Conservation (phyloP, 768 basidiomycete genomes). For the Boletus bicolor region DNA sequence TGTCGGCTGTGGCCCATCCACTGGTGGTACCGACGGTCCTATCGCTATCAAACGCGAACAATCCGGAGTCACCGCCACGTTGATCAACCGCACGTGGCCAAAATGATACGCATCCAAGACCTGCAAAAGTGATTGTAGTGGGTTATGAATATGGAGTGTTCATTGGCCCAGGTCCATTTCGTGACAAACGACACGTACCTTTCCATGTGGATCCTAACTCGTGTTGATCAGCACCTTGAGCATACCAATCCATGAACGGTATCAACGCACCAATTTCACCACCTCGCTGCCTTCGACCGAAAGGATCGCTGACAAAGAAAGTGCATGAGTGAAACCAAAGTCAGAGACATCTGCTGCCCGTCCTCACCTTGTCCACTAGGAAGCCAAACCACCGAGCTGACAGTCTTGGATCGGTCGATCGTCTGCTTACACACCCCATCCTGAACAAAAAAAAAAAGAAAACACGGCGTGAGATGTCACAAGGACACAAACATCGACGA, state of each 20-base stretch:
- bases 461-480: background rate
- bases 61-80: conserved; percentile 48
- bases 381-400: conserved; percentile 50
- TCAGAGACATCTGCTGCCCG: background rate
- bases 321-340: background rate
- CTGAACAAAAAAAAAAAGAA: conserved; percentile 21
- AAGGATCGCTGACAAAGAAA: conserved; percentile 38
- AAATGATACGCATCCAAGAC: conserved; percentile 42
- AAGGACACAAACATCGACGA: background rate
- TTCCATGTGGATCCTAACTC: conserved; percentile 41
- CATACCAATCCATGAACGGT: background rate
- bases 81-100: conserved; percentile 44
- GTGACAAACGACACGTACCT: conserved; percentile 19
- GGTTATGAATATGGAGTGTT: background rate
- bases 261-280: conserved; percentile 38
- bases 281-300: conserved; percentile 50
- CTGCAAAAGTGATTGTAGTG: conserved; percentile 10
- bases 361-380: conserved; percentile 44
- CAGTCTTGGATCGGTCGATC: conserved; percentile 43
- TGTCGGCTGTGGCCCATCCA: conserved; percentile 43
- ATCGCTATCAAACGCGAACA: conserved; percentile 44
- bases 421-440: conserved; percentile 48
- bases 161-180: background rate
- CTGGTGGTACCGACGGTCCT: conserved; percentile 41
- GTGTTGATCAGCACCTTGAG: background rate